Conservation (phyloP, 2,329 filamentous ascomycete genomes). For the Aspergillus sergii region DNA sequence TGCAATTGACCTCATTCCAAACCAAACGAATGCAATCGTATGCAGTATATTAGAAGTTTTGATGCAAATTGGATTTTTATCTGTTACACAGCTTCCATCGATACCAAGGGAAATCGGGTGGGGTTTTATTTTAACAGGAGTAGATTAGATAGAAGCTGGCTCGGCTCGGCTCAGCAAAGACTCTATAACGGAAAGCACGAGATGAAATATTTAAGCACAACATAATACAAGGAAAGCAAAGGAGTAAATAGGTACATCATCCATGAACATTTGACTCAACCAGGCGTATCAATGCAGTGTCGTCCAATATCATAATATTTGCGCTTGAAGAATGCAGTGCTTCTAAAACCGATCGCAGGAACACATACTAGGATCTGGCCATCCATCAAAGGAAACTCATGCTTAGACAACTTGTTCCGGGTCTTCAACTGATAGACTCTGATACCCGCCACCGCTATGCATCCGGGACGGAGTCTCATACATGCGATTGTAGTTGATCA, state of each 20-base stretch:
- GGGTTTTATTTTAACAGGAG: too few relatives aligned
- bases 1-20: too few relatives aligned
- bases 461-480: slow-evolving; percentile 81
- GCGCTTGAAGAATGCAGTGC: background rate
- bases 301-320: slow-evolving; percentile 10
- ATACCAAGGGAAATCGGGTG: too few relatives aligned
- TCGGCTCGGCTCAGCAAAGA: background rate
- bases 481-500: slow-evolving; percentile 83
- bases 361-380: background rate
- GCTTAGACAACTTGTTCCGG: slow-evolving; percentile 33
- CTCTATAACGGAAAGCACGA: background rate
- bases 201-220: slow-evolving; percentile 15
- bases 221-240: slow-evolving; percentile 18
- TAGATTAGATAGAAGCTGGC: background rate
- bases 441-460: slow-evolving; percentile 59
- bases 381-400: too few relatives aligned
- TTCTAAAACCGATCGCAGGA: background rate
- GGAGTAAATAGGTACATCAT: background rate
- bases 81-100: too few relatives aligned
- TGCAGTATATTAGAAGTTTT: too few relatives aligned
- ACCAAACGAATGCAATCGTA: too few relatives aligned
- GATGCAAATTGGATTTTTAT: too few relatives aligned
- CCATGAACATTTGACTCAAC: slow-evolving; percentile 9
- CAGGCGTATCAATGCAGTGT: slow-evolving; percentile 14
- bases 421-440: slow-evolving; percentile 53